A percentile compares a stretch with the other conserved stretches of the same genome.
Conservation (phyloP, 306 rosid species). For the Cicer yamashitae region DNA sequence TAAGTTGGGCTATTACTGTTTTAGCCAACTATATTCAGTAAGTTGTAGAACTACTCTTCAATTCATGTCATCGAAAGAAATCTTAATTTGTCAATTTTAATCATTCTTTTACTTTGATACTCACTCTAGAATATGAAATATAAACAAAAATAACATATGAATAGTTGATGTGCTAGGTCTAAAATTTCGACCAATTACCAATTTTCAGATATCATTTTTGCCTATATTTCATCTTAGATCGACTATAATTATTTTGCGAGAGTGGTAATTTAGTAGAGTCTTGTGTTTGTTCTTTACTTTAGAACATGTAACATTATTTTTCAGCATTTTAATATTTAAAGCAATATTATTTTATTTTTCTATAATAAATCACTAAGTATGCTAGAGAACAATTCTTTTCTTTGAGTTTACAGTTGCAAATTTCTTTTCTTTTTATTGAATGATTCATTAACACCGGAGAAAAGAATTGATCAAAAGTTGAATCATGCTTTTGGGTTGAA, state of each 20-base stretch:
- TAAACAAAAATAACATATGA: too few species aligned
- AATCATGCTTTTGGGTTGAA: conserved; percentile 19
- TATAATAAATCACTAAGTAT: neutral
- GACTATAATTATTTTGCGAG: conserved; percentile 2
- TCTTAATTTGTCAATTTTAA: conserved; percentile 29
- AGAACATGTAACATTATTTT: conserved; percentile 9
- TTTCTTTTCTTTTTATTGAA: conserved; percentile 6
- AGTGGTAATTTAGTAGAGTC: conserved; percentile 24
- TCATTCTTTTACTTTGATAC: neutral
- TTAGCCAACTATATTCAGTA: too few species aligned
- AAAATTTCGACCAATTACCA: too few species aligned
- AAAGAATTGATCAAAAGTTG: conserved; percentile 1
- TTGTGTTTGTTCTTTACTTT: conserved; percentile 17
- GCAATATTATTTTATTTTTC: conserved; percentile 14
- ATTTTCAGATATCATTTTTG: too few species aligned
- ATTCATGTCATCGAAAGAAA: neutral
- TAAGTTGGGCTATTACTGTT: too few species aligned
- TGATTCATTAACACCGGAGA: neutral
- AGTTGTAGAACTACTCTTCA: too few species aligned
- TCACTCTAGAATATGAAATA: too few species aligned
- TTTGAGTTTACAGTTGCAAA: neutral
- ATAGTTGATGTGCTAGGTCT: too few species aligned
- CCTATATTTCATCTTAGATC: conserved; percentile 4
- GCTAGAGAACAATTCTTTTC: neutral
- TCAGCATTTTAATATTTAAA: conserved; percentile 15